Percentiles rank a stretch among this genome's conserved stretches.
These are phyloP conservation scores for Ceratobasidium sp. DNA, from an alignment of 1,284 basidiomycete species.

Conservation along the genomic window DNA sequence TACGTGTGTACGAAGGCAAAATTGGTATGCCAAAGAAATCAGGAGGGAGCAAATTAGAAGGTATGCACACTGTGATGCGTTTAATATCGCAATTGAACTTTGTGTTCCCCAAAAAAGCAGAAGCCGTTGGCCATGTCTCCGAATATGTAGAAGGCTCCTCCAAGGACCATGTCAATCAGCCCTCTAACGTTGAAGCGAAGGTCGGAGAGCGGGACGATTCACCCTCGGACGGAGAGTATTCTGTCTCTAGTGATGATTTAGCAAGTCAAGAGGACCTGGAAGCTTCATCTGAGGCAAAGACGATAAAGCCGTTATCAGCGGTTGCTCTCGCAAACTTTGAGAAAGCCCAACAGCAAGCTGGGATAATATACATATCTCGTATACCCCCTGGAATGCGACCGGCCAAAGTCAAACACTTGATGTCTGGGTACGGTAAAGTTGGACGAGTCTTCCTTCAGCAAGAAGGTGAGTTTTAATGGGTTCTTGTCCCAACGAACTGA, in stretches of 20 bases:
- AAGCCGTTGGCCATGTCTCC: neutral
- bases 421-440: conserved; percentile 86
- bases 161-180: neutral
- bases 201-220: neutral
- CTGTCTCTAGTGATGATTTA: neutral
- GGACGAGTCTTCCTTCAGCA: conserved; percentile 90
- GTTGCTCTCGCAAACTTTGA: conserved; percentile 80
- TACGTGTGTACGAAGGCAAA: no score
- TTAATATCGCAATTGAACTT: neutral
- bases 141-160: conserved; percentile 27
- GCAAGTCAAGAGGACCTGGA: neutral
- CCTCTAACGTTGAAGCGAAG: neutral
- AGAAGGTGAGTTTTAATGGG: conserved; percentile 71
- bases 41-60: neutral
- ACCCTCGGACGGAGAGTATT: neutral
- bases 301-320: conserved; percentile 70
- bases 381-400: conserved; percentile 99
- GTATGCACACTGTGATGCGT: neutral
- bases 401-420: conserved; percentile 93
- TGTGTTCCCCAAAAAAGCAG: no score
- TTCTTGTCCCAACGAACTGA: neutral
- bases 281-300: neutral
- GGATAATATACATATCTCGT: conserved; percentile 94
- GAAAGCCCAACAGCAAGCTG: conserved; percentile 76
- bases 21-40: neutral